A percentile compares a stretch with the other conserved stretches of the same genome.
phyloP scores from a whole-genome alignment of 2,329 filamentous ascomycete species.

The Neofusicoccum kwambonambiense region DNA sequence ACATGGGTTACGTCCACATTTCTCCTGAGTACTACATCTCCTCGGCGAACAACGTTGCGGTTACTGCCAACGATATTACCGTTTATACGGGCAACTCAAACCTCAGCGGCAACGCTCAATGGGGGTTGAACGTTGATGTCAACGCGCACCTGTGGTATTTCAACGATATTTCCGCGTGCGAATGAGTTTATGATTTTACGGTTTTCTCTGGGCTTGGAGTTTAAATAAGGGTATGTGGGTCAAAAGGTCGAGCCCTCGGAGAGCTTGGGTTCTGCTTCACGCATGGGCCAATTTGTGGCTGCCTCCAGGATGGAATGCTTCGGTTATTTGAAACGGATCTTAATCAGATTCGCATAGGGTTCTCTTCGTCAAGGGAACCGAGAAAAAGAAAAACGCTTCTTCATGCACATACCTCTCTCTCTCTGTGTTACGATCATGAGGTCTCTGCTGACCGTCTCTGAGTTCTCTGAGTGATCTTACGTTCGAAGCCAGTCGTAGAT shows the following conservation, averaged over 20 bases:
- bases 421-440: neutral
- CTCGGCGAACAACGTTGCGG: constrained; percentile 26
- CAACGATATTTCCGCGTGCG: constrained; percentile 33
- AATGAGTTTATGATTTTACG: constrained; percentile 1
- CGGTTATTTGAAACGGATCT: neutral
- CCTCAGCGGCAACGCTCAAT: constrained; percentile 32
- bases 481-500: no score
- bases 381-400: neutral
- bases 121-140: constrained; percentile 25
- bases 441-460: no score
- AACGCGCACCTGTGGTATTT: constrained; percentile 37
- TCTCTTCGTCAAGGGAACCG: neutral
- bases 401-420: neutral
- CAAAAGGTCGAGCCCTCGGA: neutral
- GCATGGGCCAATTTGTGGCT: neutral
- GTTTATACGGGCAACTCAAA: constrained; percentile 26
- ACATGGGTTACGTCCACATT: constrained; percentile 62
- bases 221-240: constrained; percentile 1
- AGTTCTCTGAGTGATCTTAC: neutral
- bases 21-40: constrained; percentile 63
- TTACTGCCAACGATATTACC: constrained; percentile 26
- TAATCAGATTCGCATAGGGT: neutral
- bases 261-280: neutral
- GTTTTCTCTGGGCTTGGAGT: neutral
- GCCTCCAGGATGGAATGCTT: neutral